Evolutionary conservation across 306 rosid species (phyloP).

Genomic region (Pyrus betulifolia): DNA sequence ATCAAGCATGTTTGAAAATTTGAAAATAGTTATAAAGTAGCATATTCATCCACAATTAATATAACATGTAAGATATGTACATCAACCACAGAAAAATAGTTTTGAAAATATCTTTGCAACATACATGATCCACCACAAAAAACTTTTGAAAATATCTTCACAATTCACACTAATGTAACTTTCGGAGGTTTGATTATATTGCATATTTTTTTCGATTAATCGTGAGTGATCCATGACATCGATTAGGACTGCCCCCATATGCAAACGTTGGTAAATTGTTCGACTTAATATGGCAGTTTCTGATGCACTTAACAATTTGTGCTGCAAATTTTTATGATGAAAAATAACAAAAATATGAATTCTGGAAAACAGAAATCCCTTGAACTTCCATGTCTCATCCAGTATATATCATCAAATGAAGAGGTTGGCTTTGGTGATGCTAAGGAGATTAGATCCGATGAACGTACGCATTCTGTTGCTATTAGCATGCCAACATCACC

Average conservation of each 20-base stretch:
- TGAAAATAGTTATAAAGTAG: too few species aligned
- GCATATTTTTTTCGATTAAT: not conserved
- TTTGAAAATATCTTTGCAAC: not conserved
- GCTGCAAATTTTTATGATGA: constrained; percentile 20
- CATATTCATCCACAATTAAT: too few species aligned
- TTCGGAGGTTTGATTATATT: not conserved
- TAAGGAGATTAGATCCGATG: constrained; percentile 29
- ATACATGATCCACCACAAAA: not conserved
- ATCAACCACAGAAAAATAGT: not conserved
- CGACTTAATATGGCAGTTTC: too few species aligned
- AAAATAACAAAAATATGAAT: constrained; percentile 13
- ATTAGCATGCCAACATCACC: constrained; percentile 72
- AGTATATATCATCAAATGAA: constrained; percentile 41
- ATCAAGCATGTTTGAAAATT: too few species aligned
- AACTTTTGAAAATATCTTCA: not conserved
- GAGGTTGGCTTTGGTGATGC: constrained; percentile 44
- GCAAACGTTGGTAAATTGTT: not conserved
- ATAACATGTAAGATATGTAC: not conserved
- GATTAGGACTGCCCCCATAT: not conserved
- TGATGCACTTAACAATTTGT: not conserved
- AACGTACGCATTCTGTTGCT: constrained; percentile 42
- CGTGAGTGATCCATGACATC: not conserved
- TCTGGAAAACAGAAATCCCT: constrained; percentile 12
- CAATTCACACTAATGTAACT: not conserved
- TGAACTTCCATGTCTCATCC: constrained; percentile 52